Percentiles rank a stretch among this genome's conserved stretches.
phyloP scores from a whole-genome alignment of 345 rosid species.

The Populus tremula region DNA sequence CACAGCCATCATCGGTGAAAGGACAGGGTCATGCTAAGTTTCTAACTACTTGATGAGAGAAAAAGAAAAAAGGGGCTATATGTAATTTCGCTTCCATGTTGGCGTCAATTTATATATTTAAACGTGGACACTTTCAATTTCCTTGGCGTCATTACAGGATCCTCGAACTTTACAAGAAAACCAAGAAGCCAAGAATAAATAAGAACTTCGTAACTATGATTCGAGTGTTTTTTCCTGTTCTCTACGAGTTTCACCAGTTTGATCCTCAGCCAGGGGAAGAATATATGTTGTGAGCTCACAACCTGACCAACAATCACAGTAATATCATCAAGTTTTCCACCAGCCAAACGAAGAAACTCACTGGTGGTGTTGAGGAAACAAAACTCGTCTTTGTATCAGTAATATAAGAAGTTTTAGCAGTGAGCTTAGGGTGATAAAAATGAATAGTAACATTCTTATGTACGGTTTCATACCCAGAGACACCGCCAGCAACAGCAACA shows the following conservation, averaged over 20 bases:
- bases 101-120: neutral
- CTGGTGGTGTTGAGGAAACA: neutral
- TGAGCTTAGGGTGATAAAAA: conserved; percentile 37
- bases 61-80: neutral
- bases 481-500: conserved; percentile 89
- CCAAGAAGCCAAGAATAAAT: neutral
- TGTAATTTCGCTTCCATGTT: neutral
- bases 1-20: neutral
- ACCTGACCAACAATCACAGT: conserved; percentile 74
- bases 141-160: neutral
- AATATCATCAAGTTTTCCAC: conserved; percentile 87
- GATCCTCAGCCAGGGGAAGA: neutral
- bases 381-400: neutral
- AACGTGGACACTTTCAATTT: neutral
- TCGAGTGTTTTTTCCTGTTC: neutral
- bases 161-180: neutral
- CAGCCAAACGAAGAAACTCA: conserved; percentile 36
- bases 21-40: neutral
- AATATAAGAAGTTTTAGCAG: conserved; percentile 37
- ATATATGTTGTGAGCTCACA: conserved; percentile 23
- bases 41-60: neutral
- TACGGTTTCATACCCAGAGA: conserved; percentile 58
- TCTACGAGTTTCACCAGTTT: neutral
- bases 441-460: neutral
- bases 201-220: neutral